Conservation (phyloP, 164 flowering plant species). For the Pachysandra terminalis region DNA sequence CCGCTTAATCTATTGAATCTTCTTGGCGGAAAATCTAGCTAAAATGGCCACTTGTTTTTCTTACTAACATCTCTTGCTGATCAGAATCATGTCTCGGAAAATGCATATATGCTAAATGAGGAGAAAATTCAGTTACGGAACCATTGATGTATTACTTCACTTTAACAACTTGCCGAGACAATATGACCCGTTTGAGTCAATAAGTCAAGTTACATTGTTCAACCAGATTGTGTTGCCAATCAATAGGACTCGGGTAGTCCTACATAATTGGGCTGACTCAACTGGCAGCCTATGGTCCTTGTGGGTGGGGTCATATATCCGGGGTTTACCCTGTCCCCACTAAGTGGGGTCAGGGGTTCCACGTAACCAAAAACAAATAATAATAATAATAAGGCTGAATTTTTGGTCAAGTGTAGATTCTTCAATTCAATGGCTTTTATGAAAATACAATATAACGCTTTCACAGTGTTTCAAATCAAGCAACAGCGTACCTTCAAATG, state of each 20-base stretch:
- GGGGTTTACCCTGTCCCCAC: too few relatives aligned
- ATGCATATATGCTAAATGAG: neutral
- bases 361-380: too few relatives aligned
- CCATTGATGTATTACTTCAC: neutral
- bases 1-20: too few relatives aligned
- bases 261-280: neutral
- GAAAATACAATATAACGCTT: neutral
- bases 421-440: neutral
- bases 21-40: too few relatives aligned
- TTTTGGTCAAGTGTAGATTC: neutral
- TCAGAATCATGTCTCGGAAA: neutral
- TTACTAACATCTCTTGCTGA: too few relatives aligned
- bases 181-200: neutral
- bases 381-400: neutral
- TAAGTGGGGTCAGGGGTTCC: too few relatives aligned
- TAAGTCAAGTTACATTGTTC: neutral
- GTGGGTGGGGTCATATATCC: too few relatives aligned
- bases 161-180: neutral
- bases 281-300: too few relatives aligned
- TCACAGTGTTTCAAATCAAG: neutral
- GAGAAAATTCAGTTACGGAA: neutral
- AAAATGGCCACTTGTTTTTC: too few relatives aligned
- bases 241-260: neutral
- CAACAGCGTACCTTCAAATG: neutral
- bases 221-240: neutral